These are phyloP conservation scores for Heterococcus sp. DNA, from an alignment of 108 stramenopile species.

Conservation along the genomic window DNA sequence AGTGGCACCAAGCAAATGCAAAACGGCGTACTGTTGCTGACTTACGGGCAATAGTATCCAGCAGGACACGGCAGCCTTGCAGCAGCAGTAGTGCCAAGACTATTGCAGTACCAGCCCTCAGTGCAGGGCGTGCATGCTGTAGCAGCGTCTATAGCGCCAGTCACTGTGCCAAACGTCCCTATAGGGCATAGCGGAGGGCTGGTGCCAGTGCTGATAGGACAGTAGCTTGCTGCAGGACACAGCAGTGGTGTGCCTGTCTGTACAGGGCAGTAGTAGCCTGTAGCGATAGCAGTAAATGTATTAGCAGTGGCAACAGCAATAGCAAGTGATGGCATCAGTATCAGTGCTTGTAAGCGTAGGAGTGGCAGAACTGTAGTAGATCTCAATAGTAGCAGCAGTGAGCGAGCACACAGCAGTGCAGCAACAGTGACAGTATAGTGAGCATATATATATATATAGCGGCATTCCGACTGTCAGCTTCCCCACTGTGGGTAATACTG, in stretches of 20 bases:
- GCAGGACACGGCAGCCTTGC: conserved; percentile 34
- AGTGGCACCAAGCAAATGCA: neutral
- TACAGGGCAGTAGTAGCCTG: conserved; percentile 39
- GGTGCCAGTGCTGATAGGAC: neutral
- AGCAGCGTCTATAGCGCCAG: neutral
- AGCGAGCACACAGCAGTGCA: neutral
- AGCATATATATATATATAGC: neutral
- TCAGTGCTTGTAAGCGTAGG: neutral
- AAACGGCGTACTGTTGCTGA: neutral
- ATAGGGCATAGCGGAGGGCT: conserved; percentile 38
- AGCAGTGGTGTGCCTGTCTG: conserved; percentile 9
- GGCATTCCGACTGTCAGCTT: neutral
- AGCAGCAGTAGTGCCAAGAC: conserved; percentile 23
- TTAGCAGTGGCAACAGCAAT: too few relatives aligned
- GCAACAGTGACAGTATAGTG: neutral
- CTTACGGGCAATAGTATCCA: conserved; percentile 43
- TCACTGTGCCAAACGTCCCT: conserved; percentile 49
- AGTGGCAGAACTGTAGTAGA: neutral
- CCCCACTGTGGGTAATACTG: too few relatives aligned
- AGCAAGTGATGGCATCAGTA: neutral
- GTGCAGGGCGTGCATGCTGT: conserved; percentile 45
- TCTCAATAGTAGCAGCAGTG: neutral
- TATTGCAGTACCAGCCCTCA: conserved; percentile 55
- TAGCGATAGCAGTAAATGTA: conserved; percentile 14
- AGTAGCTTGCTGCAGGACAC: conserved; percentile 5